Percentiles rank a stretch among this genome's conserved stretches.
These are phyloP conservation scores for Suhomyces choctaworum DNA, from an alignment of 1,139 yeast genomes.

Conservation along the genomic window DNA sequence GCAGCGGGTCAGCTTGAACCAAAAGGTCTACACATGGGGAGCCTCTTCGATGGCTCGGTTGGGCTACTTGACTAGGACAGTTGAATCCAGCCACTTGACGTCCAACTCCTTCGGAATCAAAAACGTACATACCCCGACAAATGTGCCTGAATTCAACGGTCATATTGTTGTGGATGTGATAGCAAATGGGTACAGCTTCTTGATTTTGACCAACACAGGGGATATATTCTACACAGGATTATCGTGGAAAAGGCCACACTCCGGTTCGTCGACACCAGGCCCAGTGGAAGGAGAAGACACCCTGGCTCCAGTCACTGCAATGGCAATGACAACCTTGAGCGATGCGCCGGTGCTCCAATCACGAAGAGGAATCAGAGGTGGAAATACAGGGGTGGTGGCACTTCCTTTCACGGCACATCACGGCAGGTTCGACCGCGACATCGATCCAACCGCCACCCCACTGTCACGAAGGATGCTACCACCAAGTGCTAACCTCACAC, in stretches of 20 bases:
- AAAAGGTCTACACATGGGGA: constrained; percentile 67
- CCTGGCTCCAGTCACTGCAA: constrained; percentile 12
- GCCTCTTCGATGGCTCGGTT: constrained; percentile 52
- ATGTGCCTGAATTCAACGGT: constrained; percentile 32
- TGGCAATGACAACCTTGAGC: constrained; percentile 9
- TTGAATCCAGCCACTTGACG: constrained; percentile 31
- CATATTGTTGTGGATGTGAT: constrained; percentile 53
- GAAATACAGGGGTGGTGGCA: constrained; percentile 11
- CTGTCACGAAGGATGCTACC: constrained; percentile 15
- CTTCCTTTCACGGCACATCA: constrained; percentile 8
- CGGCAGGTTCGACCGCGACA: constrained; percentile 13
- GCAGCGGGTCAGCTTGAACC: constrained; percentile 38
- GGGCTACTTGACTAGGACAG: constrained; percentile 46
- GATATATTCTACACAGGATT: constrained; percentile 55
- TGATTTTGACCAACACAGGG: constrained; percentile 56
- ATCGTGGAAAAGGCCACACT: constrained; percentile 40
- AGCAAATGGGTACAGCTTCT: constrained; percentile 71
- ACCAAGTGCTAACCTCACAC: constrained; percentile 17
- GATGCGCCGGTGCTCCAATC: constrained; percentile 12
- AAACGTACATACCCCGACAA: constrained; percentile 46
- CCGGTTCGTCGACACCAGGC: constrained; percentile 24
- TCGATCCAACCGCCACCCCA: constrained; percentile 6
- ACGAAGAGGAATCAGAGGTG: constrained; percentile 18
- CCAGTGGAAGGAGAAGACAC: constrained; percentile 22
- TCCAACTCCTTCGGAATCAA: constrained; percentile 5